Evolutionary conservation across 805 yeast species (phyloP).

Genomic region (Candida germanica): DNA sequence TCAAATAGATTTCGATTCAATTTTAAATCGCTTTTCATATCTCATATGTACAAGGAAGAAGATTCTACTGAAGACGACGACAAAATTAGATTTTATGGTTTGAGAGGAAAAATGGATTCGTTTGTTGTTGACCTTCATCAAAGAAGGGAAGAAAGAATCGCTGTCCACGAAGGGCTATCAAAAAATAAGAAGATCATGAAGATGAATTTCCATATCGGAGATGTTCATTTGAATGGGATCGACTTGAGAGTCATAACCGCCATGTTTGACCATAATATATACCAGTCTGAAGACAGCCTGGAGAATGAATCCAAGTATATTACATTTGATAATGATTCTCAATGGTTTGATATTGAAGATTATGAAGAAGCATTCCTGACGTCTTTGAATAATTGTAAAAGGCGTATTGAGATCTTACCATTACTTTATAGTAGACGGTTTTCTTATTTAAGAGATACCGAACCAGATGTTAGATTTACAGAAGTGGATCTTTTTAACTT

Average conservation of each 20-base stretch:
- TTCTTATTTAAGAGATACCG: slow-evolving; percentile 63
- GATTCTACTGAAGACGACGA: slow-evolving; percentile 39
- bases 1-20: slow-evolving; percentile 79
- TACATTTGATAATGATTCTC: slow-evolving; percentile 50
- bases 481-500: slow-evolving; percentile 19
- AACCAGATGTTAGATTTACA: slow-evolving; percentile 10
- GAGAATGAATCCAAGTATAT: slow-evolving; percentile 7
- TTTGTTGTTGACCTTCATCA: slow-evolving; percentile 42
- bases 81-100: slow-evolving; percentile 59
- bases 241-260: slow-evolving; percentile 61
- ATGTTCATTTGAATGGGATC: slow-evolving; percentile 50
- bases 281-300: slow-evolving; percentile 7
- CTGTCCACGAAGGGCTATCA: slow-evolving; percentile 43
- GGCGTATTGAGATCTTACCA: slow-evolving; percentile 53
- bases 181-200: slow-evolving; percentile 47
- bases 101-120: slow-evolving; percentile 45
- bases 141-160: slow-evolving; percentile 34
- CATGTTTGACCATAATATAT: slow-evolving; percentile 34
- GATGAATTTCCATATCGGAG: slow-evolving; percentile 66
- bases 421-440: slow-evolving; percentile 67
- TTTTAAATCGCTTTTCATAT: slow-evolving; percentile 66
- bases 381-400: slow-evolving; percentile 29
- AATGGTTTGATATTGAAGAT: slow-evolving; percentile 65
- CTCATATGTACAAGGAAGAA: slow-evolving; percentile 64
- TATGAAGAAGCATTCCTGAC: slow-evolving; percentile 55